A percentile compares a stretch with the other conserved stretches of the same genome.
Evolutionary conservation across 148 eudicot species (phyloP).

Genomic region (Nepenthes gracilis): DNA sequence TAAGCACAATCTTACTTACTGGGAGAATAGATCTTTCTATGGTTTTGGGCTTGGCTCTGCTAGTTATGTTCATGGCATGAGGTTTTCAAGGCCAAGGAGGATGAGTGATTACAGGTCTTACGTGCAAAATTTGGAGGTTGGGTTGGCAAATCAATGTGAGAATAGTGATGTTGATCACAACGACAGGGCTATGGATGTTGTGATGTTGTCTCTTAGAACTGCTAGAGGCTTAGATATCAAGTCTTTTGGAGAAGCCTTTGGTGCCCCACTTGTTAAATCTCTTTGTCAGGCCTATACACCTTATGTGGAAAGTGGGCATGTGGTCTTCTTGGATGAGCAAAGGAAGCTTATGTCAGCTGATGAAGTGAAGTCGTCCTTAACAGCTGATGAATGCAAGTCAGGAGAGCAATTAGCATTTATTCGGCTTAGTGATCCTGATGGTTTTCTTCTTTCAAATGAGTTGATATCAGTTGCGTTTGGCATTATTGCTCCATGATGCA

Average conservation of each 20-base stretch:
- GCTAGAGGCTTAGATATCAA: constrained; percentile 67
- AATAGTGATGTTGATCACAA: constrained; percentile 20
- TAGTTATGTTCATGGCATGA: constrained; percentile 53
- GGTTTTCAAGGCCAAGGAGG: constrained; percentile 84
- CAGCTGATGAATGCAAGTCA: constrained; percentile 19
- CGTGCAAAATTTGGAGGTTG: constrained; percentile 58
- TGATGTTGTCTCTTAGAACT: constrained; percentile 89
- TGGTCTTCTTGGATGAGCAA: constrained; percentile 52
- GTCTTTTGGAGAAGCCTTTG: constrained; percentile 45
- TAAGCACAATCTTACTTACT: constrained; percentile 79
- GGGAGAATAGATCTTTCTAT: constrained; percentile 63
- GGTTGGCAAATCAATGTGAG: constrained; percentile 10
- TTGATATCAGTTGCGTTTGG: constrained; percentile 76
- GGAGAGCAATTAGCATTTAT: constrained; percentile 34
- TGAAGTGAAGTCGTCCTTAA: constrained; percentile 24
- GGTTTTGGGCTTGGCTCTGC: constrained; percentile 92
- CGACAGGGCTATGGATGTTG: constrained; percentile 71
- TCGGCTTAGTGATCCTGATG: constrained; percentile 90
- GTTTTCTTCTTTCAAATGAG: constrained; percentile 86
- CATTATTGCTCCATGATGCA: constrained; percentile 42
- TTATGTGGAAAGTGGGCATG: constrained; percentile 71
- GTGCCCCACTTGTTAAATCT: constrained; percentile 37
- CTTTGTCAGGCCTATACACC: constrained; percentile 49
- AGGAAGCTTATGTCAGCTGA: constrained; percentile 30
- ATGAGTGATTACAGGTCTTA: constrained; percentile 52